Conservation (phyloP, 108 stramenopile species). For the Nannochloropsis gaditana region DNA sequence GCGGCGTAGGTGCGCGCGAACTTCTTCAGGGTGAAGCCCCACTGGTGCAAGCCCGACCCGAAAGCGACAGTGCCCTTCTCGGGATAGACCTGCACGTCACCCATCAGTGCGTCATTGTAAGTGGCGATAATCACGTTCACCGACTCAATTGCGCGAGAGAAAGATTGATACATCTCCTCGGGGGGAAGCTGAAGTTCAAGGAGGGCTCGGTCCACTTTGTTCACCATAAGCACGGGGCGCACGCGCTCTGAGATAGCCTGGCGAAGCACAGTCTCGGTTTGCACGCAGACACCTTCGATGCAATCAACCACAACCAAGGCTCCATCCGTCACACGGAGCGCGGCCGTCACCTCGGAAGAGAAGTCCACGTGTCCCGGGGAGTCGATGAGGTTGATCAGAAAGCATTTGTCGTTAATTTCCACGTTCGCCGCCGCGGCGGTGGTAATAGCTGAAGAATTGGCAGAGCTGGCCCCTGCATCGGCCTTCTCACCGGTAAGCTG, state of each 20-base stretch:
- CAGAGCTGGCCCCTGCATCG: conserved; percentile 29
- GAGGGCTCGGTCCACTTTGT: conserved; percentile 99
- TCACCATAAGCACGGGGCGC: conserved; percentile 97
- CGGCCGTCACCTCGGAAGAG: conserved; percentile 98
- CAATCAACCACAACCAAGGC: conserved; percentile 99
- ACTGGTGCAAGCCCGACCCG: conserved; percentile 99
- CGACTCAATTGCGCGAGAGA: conserved; percentile 97
- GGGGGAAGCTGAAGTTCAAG: conserved; percentile 96
- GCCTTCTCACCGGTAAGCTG: conserved; percentile 42
- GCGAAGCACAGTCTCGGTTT: conserved; percentile 99
- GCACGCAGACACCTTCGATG: conserved; percentile 99
- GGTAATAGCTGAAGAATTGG: conserved; percentile 39
- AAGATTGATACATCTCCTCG: conserved; percentile 99
- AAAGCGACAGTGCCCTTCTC: conserved; percentile 97
- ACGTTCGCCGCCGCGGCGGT: conserved; percentile 59
- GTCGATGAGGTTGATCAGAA: conserved; percentile 99
- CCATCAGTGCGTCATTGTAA: conserved; percentile 94
- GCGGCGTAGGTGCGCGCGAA: conserved; percentile 97
- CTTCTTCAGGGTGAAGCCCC: conserved; percentile 99
- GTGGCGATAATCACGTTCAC: conserved; percentile 99
- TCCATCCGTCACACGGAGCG: conserved; percentile 99
- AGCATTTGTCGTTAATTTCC: conserved; percentile 87
- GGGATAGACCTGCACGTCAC: conserved; percentile 96
- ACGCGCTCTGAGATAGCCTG: conserved; percentile 98
- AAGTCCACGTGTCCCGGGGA: conserved; percentile 99